These are phyloP conservation scores for Fusarium sp. DNA, from an alignment of 2,329 filamentous ascomycete genomes.

Conservation along the genomic window DNA sequence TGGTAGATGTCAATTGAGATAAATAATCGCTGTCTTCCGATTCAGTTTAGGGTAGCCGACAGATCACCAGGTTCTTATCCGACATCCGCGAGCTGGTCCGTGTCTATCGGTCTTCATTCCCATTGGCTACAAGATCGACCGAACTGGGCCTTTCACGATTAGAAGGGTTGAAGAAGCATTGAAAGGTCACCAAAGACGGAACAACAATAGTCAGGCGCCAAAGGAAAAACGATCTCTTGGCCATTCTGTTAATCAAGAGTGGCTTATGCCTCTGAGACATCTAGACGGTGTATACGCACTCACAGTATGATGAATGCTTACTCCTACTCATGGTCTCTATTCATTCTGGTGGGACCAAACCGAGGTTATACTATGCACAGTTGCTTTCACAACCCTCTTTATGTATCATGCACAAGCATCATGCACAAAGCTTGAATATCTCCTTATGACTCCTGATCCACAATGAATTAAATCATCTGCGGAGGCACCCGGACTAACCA, in stretches of 20 bases:
- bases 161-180: neutral
- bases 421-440: neutral
- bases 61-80: slow-evolving; percentile 7
- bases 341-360: neutral
- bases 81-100: neutral
- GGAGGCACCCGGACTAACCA: slow-evolving; percentile 1
- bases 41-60: slow-evolving; percentile 4
- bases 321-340: neutral
- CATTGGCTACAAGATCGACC: neutral
- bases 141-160: accelerated
- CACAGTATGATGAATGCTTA: too few species aligned
- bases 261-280: accelerated
- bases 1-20: neutral
- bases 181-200: neutral
- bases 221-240: neutral
- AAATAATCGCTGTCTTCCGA: neutral
- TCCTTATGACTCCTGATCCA: neutral
- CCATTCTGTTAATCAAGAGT: too few species aligned
- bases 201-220: accelerated
- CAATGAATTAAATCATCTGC: neutral
- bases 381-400: neutral
- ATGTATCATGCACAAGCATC: accelerated
- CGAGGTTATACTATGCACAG: neutral
- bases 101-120: neutral
- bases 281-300: neutral